Conservation (phyloP, 257 asterid genomes). For the Scutellaria baicalensis region DNA sequence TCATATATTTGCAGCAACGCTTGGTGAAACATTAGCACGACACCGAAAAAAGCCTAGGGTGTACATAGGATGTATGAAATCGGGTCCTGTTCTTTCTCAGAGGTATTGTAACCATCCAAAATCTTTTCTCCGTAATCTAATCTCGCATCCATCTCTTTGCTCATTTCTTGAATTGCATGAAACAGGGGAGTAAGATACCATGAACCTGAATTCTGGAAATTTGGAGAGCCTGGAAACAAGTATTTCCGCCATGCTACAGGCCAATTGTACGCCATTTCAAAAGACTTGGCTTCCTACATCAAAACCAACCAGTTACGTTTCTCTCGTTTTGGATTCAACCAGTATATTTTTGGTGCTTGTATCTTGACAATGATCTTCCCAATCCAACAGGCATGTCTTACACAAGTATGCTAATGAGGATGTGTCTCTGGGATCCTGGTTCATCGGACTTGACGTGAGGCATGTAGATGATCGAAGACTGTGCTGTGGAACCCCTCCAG, state of each 20-base stretch:
- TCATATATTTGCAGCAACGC: slow-evolving; percentile 55
- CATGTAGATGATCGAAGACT: slow-evolving; percentile 82
- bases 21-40: slow-evolving; percentile 69
- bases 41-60: slow-evolving; percentile 62
- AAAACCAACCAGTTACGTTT: slow-evolving; percentile 62
- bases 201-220: slow-evolving; percentile 91
- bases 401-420: slow-evolving; percentile 97
- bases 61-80: slow-evolving; percentile 90
- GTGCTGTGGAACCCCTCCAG: slow-evolving; percentile 93
- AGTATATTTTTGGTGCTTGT: background rate
- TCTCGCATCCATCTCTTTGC: background rate
- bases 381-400: slow-evolving; percentile 57
- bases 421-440: slow-evolving; percentile 91
- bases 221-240: slow-evolving; percentile 86
- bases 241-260: slow-evolving; percentile 96
- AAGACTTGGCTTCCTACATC: slow-evolving; percentile 72
- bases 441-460: slow-evolving; percentile 79
- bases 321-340: background rate
- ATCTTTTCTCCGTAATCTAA: background rate
- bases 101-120: slow-evolving; percentile 32
- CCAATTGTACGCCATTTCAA: slow-evolving; percentile 83
- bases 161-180: background rate
- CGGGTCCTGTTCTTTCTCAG: slow-evolving; percentile 91
- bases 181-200: slow-evolving; percentile 91
- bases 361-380: background rate